A percentile compares a stretch with the other conserved stretches of the same genome.
These are phyloP conservation scores for Aspergillus fructus DNA, from an alignment of 2,329 filamentous ascomycete species.

Conservation along the genomic window DNA sequence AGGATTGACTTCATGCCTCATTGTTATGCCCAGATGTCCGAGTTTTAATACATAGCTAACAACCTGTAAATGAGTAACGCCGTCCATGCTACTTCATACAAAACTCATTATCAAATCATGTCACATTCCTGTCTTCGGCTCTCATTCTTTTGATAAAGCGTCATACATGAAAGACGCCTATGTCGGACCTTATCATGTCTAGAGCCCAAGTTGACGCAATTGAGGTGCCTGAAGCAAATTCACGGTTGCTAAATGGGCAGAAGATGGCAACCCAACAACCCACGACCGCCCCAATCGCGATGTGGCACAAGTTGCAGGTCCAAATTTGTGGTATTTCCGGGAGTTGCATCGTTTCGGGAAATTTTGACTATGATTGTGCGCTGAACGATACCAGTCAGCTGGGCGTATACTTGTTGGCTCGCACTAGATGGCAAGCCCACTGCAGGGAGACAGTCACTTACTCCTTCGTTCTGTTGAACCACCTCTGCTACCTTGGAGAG, in stretches of 20 bases:
- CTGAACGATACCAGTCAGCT: slow-evolving; percentile 44
- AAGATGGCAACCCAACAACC: slow-evolving; percentile 86
- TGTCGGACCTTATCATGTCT: neutral
- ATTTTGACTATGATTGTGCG: slow-evolving; percentile 69
- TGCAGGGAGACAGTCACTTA: slow-evolving; percentile 48
- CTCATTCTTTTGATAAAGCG: neutral
- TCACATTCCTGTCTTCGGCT: slow-evolving; percentile 15
- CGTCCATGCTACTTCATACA: slow-evolving; percentile 9
- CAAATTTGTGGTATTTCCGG: slow-evolving; percentile 54
- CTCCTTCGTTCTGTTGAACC: slow-evolving; percentile 85
- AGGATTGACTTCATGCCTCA: neutral
- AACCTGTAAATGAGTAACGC: slow-evolving; percentile 7
- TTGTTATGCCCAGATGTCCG: neutral
- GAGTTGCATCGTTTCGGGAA: slow-evolving; percentile 48
- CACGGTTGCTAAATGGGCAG: slow-evolving; percentile 64
- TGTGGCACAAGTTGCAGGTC: slow-evolving; percentile 72
- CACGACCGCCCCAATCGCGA: slow-evolving; percentile 85
- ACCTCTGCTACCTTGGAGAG: slow-evolving; percentile 83
- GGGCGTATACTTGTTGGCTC: neutral
- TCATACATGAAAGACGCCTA: neutral
- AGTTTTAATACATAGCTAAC: neutral
- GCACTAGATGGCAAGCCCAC: neutral
- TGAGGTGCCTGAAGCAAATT: neutral
- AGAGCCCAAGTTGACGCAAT: neutral
- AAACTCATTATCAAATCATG: slow-evolving; percentile 16